Evolutionary conservation across 257 asterid species (phyloP), one percentile per base, ranked within the genome.

Genomic region (Plantago ovata): DNA sequence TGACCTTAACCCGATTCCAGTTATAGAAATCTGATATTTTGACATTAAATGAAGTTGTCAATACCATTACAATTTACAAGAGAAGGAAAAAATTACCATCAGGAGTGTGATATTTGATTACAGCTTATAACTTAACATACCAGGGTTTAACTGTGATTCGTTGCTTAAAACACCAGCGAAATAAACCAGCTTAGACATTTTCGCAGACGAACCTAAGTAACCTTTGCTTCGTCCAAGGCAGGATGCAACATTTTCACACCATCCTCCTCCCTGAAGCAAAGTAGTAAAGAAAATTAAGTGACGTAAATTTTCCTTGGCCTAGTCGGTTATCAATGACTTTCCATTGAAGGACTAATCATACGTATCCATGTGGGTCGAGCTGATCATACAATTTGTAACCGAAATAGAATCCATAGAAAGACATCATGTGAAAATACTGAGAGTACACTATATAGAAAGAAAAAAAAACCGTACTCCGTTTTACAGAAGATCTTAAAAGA

Each of bases 151-250:
- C 75, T 79, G 38, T 21, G 72, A 72, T 70, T 73, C 62, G 67
- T 86, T 86, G 85, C 93, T 81, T 5, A 88, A 77, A 47, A 92
- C 79, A 74, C 95, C 98, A 1, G 94, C 73, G 68, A 91, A 92
- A 0, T 72, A 53, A 28, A 86, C 23, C 64, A 71, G 80, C 47
- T 76, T 75, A 43, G 36, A 80, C 95, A 92, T 85, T 15, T 56
- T 54, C 70, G 75, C 75, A 14, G 98, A 86, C 33, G 98, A 92
- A 52, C 95, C 98, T 61, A 85, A 64, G 7, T 81, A 75, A 32
- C 77, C 70, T 45, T 28, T 60, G 24, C 24, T 85, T 9, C 91
- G 84, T 0, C 62, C 75, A 13, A 86, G 71, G 62, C 95, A 92
- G 9, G 45, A n/a, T 14, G 45, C 22, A 3, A 38, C 60, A 20